phyloP scores from a whole-genome alignment of 225 moss, liverwort and hornwort species.

The Marchantia polymorpha region DNA sequence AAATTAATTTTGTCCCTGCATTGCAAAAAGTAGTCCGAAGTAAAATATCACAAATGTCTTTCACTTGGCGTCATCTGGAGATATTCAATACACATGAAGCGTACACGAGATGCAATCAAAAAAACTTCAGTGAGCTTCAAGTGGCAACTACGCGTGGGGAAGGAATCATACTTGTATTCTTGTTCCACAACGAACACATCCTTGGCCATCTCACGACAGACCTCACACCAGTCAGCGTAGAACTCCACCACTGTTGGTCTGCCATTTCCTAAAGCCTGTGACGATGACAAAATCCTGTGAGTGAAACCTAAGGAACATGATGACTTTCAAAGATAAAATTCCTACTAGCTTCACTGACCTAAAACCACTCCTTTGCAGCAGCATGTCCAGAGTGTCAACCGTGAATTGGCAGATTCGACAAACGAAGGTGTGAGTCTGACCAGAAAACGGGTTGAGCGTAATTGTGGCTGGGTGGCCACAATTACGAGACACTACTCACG shows the following conservation, averaged over 20 bases:
- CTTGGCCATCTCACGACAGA: conserved; percentile 89
- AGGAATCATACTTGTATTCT: conserved; percentile 69
- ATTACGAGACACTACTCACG: too few species aligned
- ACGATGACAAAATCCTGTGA: not conserved
- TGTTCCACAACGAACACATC: conserved; percentile 90
- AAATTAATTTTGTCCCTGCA: conserved; percentile 88
- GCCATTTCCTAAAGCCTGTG: conserved; percentile 76
- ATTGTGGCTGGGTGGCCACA: too few species aligned
- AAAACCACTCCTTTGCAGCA: too few species aligned
- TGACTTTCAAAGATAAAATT: too few species aligned
- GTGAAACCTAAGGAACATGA: not conserved
- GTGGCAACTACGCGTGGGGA: not conserved
- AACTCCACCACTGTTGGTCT: conserved; percentile 94
- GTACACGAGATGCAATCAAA: not conserved
- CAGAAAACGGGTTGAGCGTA: too few species aligned
- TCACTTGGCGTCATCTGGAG: not conserved
- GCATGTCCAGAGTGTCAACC: too few species aligned
- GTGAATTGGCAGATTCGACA: not conserved
- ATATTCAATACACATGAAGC: not conserved
- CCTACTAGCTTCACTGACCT: too few species aligned
- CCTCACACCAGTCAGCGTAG: conserved; percentile 99
- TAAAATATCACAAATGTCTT: not conserved
- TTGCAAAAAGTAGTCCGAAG: not conserved
- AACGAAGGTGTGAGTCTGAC: too few species aligned
- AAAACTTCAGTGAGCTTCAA: not conserved